Evolutionary conservation across 768 basidiomycete genomes (phyloP), one percentile per base, ranked within the genome.

Genomic region (Scleroderma citrinum): DNA sequence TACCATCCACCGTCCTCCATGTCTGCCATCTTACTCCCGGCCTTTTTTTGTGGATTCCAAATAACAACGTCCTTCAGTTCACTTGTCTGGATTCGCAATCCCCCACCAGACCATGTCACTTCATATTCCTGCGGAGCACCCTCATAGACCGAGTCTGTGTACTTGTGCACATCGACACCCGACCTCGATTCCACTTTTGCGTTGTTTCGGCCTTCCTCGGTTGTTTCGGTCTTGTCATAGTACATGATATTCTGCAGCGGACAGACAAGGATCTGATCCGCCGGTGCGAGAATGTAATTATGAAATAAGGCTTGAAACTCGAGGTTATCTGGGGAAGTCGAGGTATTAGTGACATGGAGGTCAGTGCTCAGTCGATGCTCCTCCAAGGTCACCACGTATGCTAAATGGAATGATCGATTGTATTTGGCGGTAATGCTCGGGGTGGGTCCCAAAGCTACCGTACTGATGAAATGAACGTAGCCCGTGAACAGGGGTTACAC

Each of bases 291-390:
- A 55, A 96, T 76, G 69, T 99, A 99, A 43, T 81, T 92, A 68
- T 99, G 96, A 47, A 99, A 76, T 39, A 98, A 75, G 2, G 92
- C 87, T 65, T 99, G 96, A 73, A 95, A 98, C 62, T 85, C 81
- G 36, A 97, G 75, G 5, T 61, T 54, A 37, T 77, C 73, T 0
- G 70, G 60, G 3, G 66, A 69, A 2, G 67, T 58, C 7, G 80
- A 81, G 0, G 80, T 74, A 61, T 96, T 95, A 54, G 75, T 75
- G 53, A 98, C 86, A 60, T 88, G 83, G 6, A 96, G 74, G 59
- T 85, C 81, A 31, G 92, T 90, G 54, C 75, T 78, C 55, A 98
- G 74, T 57, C 85, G 76, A 59, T 87, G 76, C 54, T 77, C 80
- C 12, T 76, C 72, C 50, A 99, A 71, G 11, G 87, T 87, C 40